Conservation (phyloP, 2,329 filamentous ascomycete species). For the Penicillium sp. region DNA sequence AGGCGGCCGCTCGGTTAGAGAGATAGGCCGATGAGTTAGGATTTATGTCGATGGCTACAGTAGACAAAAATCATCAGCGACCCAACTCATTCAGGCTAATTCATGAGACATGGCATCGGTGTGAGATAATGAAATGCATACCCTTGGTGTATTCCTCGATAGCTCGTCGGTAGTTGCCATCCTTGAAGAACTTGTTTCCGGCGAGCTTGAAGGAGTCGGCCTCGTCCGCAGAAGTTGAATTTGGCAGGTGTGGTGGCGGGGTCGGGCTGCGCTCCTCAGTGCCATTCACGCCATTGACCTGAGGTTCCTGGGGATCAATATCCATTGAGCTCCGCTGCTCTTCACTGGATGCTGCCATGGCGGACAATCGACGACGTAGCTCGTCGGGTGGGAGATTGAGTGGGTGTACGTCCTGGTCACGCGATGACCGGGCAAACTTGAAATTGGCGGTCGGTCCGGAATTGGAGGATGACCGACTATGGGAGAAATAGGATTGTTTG, state of each 20-base stretch:
- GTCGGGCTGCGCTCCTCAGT: conserved; percentile 43
- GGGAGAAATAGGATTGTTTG: conserved; percentile 22
- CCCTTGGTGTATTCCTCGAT: conserved; percentile 95
- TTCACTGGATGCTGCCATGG: conserved; percentile 50
- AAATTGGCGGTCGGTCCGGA: conserved; percentile 32
- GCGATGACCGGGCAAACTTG: conserved; percentile 35
- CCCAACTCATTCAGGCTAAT: neutral
- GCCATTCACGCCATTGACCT: conserved; percentile 33
- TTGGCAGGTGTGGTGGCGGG: conserved; percentile 50
- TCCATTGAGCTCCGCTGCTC: conserved; percentile 67
- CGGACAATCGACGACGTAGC: conserved; percentile 67
- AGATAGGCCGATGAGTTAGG: conserved; percentile 85
- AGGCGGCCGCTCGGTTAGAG: conserved; percentile 91
- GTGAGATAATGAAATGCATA: conserved; percentile 43
- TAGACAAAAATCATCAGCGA: conserved; percentile 17
- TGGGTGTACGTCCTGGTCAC: conserved; percentile 69
- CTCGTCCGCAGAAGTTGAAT: conserved; percentile 60
- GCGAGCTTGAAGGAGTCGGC: conserved; percentile 88
- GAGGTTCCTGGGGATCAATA: conserved; percentile 53
- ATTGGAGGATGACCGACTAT: conserved; percentile 33
- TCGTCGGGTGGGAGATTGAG: conserved; percentile 89
- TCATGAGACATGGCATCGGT: neutral
- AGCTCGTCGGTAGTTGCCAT: conserved; percentile 81
- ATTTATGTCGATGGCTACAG: conserved; percentile 77
- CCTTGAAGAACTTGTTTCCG: conserved; percentile 97